Evolutionary conservation across 2,329 filamentous ascomycete species (phyloP).

Genomic region (Penicillium sclerotiorum): DNA sequence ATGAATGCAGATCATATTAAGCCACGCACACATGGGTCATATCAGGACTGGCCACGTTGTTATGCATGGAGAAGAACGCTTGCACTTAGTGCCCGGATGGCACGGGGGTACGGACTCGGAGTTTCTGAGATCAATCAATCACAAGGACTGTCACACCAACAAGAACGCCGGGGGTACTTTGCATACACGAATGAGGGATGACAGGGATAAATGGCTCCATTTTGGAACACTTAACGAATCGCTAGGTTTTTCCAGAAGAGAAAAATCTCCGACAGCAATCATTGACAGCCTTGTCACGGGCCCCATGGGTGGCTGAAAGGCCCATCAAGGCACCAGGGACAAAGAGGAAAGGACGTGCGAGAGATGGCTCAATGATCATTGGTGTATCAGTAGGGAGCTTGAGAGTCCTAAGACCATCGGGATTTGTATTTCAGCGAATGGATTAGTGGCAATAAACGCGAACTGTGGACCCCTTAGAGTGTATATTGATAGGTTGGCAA

Average conservation of each 20-base stretch:
- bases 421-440: conserved; percentile 8
- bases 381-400: not conserved
- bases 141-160: too few species aligned
- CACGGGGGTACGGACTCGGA: not conserved
- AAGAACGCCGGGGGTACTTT: too few species aligned
- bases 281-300: conserved; percentile 1
- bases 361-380: conserved; percentile 3
- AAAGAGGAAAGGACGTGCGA: conserved; percentile 11
- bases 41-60: conserved; percentile 7
- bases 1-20: conserved; percentile 4
- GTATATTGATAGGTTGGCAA: conserved; percentile 12
- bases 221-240: too few species aligned
- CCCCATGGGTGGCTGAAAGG: not conserved
- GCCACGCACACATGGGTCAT: conserved; percentile 4
- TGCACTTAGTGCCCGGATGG: not conserved
- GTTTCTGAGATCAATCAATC: too few species aligned
- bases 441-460: conserved; percentile 9
- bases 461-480: conserved; percentile 1
- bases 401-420: not conserved
- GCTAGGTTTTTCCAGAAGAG: too few species aligned
- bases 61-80: conserved; percentile 2
- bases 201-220: too few species aligned
- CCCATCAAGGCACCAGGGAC: not conserved
- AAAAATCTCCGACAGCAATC: not conserved
- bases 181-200: too few species aligned